Evolutionary conservation across 352 stramenopile genomes (phyloP).

Genomic region (Globisporangium lucens): DNA sequence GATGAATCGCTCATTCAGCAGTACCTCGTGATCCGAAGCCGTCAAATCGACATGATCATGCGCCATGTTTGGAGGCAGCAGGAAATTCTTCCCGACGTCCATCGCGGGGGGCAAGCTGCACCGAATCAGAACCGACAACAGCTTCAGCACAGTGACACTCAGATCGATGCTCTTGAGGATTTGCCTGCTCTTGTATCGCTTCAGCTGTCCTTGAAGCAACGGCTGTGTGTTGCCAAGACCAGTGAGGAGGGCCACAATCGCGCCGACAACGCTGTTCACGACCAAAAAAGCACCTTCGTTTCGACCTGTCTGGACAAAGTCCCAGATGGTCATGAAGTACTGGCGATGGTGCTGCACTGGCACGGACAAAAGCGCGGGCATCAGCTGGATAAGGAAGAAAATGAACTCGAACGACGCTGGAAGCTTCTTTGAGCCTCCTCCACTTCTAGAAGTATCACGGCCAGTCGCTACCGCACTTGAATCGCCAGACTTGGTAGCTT

Average conservation of each 20-base stretch:
- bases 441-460: neutral
- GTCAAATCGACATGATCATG: slow-evolving; percentile 72
- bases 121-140: slow-evolving; percentile 71
- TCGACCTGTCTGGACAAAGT: slow-evolving; percentile 75
- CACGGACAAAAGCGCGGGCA: slow-evolving; percentile 68
- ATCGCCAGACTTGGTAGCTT: neutral
- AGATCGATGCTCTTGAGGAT: slow-evolving; percentile 81
- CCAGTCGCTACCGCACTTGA: neutral
- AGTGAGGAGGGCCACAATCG: slow-evolving; percentile 65
- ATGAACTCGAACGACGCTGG: slow-evolving; percentile 82
- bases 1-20: slow-evolving; percentile 75
- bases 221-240: slow-evolving; percentile 55
- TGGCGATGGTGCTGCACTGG: slow-evolving; percentile 65
- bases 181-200: slow-evolving; percentile 62
- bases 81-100: slow-evolving; percentile 39
- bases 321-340: slow-evolving; percentile 73
- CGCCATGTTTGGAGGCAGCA: slow-evolving; percentile 59
- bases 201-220: slow-evolving; percentile 60
- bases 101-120: slow-evolving; percentile 68
- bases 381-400: slow-evolving; percentile 73
- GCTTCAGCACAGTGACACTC: slow-evolving; percentile 62
- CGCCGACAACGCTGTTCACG: slow-evolving; percentile 78
- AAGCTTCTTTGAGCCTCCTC: slow-evolving; percentile 32
- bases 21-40: slow-evolving; percentile 49
- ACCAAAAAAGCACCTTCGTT: slow-evolving; percentile 83